Conservation (phyloP, 2,329 filamentous ascomycete genomes). For the Phialophora expanda region DNA sequence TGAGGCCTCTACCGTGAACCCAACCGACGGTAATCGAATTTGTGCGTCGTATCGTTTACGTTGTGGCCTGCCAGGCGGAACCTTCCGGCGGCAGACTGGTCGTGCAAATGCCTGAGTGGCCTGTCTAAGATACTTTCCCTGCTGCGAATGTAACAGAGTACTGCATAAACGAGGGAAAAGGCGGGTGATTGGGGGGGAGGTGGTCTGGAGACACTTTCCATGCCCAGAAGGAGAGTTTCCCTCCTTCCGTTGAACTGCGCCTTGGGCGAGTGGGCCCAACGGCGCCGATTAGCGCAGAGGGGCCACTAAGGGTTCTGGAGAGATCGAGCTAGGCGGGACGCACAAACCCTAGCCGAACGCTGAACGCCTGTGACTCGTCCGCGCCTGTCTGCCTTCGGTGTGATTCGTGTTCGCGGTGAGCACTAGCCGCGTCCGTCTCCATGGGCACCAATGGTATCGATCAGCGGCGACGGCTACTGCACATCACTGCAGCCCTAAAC, state of each 20-base stretch:
- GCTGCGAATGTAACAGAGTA: constrained; percentile 3
- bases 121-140: background rate
- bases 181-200: constrained; percentile 9
- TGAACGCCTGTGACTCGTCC: background rate
- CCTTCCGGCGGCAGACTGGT: background rate
- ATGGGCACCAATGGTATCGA: constrained; percentile 6
- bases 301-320: background rate
- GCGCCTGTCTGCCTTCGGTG: background rate
- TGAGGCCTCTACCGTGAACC: background rate
- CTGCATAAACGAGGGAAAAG: constrained; percentile 18
- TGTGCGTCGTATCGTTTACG: background rate
- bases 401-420: constrained; percentile 14
- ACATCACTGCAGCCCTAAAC: constrained; percentile 22
- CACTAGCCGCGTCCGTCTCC: constrained; percentile 13
- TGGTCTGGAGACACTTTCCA: constrained; percentile 14
- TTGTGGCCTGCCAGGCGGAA: background rate
- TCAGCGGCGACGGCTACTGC: constrained; percentile 13
- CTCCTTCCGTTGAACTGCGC: constrained; percentile 16
- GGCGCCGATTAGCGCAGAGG: background rate
- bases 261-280: constrained; percentile 7
- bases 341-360: constrained; percentile 10
- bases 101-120: background rate
- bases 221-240: constrained; percentile 13
- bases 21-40: background rate
- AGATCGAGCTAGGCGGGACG: background rate